These are phyloP conservation scores for Venturia carpophila DNA, from an alignment of 2,329 filamentous ascomycete species.

Conservation along the genomic window DNA sequence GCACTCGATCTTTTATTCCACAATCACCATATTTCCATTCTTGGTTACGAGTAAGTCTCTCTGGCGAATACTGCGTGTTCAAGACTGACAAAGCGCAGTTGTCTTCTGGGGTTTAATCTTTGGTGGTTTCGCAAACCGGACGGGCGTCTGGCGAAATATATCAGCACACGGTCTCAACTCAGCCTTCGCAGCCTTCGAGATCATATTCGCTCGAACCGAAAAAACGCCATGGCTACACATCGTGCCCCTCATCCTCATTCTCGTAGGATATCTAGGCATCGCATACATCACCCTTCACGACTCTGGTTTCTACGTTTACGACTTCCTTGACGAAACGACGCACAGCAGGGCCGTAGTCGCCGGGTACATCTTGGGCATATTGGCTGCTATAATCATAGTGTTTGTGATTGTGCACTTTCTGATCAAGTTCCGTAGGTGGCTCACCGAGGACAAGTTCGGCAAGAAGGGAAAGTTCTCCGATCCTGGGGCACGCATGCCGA, in stretches of 20 bases:
- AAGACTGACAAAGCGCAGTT: conserved; percentile 24
- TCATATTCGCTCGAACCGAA: conserved; percentile 58
- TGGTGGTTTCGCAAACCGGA: conserved; percentile 29
- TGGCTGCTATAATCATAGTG: conserved; percentile 33
- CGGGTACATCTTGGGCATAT: conserved; percentile 51
- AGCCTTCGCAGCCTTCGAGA: conserved; percentile 66
- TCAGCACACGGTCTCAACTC: conserved; percentile 70
- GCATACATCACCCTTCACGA: conserved; percentile 66
- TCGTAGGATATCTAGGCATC: conserved; percentile 63
- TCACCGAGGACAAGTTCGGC: conserved; percentile 39
- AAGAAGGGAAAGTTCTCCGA: conserved; percentile 32
- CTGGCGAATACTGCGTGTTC: not conserved
- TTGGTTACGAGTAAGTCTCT: conserved; percentile 37
- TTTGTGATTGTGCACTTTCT: conserved; percentile 37
- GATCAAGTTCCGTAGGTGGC: conserved; percentile 33
- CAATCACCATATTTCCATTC: conserved; percentile 36
- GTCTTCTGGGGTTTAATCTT: conserved; percentile 38
- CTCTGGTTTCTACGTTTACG: conserved; percentile 68
- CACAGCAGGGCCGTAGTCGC: conserved; percentile 49
- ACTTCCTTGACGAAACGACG: conserved; percentile 57
- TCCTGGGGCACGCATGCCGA: not conserved
- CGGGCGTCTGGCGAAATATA: conserved; percentile 50
- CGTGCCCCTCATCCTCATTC: conserved; percentile 59
- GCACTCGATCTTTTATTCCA: conserved; percentile 37
- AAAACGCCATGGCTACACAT: conserved; percentile 58